Percentiles rank a stretch among this genome's conserved stretches.
Conservation (phyloP, 805 yeast species). For the Wickerhamomyces canadensis region DNA sequence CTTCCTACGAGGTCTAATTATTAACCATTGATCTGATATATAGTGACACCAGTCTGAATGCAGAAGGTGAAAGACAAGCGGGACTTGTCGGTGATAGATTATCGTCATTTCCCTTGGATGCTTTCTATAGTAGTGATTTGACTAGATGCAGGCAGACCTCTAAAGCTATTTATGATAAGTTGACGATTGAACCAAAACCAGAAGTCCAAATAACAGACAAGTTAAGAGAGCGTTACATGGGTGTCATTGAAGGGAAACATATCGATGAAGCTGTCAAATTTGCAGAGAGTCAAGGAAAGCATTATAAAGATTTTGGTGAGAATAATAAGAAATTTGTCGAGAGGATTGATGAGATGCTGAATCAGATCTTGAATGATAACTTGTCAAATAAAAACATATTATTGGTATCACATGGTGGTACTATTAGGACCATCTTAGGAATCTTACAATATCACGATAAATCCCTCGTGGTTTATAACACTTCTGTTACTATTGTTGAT, state of each 20-base stretch:
- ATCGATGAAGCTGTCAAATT: constrained; percentile 53
- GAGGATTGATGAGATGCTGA: constrained; percentile 44
- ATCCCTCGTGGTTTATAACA: constrained; percentile 60
- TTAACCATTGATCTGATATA: too few relatives aligned
- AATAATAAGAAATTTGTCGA: constrained; percentile 12
- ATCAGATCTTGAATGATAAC: constrained; percentile 32
- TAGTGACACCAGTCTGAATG: constrained; percentile 55
- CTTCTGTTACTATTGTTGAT: constrained; percentile 67
- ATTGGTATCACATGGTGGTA: constrained; percentile 78
- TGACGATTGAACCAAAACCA: constrained; percentile 16
- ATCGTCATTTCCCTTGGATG: constrained; percentile 24
- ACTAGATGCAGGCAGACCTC: constrained; percentile 59
- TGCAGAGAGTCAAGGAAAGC: constrained; percentile 45
- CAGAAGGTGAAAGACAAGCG: constrained; percentile 59
- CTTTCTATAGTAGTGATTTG: constrained; percentile 35
- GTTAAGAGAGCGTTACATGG: constrained; percentile 75
- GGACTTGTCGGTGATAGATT: constrained; percentile 42
- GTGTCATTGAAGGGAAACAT: constrained; percentile 71
- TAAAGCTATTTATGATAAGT: constrained; percentile 30
- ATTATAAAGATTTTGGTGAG: constrained; percentile 62
- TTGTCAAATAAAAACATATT: constrained; percentile 42
- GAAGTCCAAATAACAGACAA: constrained; percentile 30
- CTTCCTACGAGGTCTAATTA: too few relatives aligned
- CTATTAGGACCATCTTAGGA: constrained; percentile 54
- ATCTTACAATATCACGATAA: constrained; percentile 43